Conservation (phyloP, 805 yeast genomes). For the Nakazawaea ernobii region DNA sequence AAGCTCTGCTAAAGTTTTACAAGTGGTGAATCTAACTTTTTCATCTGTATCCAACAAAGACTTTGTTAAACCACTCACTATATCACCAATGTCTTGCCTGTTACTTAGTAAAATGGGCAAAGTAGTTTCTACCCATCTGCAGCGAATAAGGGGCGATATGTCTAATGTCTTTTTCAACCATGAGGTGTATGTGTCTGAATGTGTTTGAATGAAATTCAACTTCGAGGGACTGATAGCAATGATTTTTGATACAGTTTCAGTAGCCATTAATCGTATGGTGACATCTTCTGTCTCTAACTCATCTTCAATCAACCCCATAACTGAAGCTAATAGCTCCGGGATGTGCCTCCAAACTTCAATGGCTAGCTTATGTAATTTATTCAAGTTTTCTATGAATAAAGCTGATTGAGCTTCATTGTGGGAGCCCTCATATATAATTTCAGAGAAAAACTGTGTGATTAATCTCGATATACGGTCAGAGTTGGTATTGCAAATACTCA, state of each 20-base stretch:
- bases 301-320: constrained; percentile 74
- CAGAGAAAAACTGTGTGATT: constrained; percentile 75
- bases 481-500: constrained; percentile 63
- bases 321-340: constrained; percentile 69
- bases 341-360: constrained; percentile 70
- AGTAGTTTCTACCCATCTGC: constrained; percentile 62
- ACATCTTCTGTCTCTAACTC: constrained; percentile 72
- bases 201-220: constrained; percentile 52
- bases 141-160: constrained; percentile 55
- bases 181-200: constrained; percentile 53
- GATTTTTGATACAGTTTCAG: constrained; percentile 67
- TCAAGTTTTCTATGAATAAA: constrained; percentile 33
- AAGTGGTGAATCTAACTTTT: constrained; percentile 59
- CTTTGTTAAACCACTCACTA: constrained; percentile 54
- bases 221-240: constrained; percentile 42
- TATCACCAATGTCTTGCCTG: constrained; percentile 46
- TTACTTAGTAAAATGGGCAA: constrained; percentile 35
- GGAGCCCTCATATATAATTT: constrained; percentile 52
- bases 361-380: constrained; percentile 56
- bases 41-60: constrained; percentile 74
- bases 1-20: constrained; percentile 43
- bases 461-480: constrained; percentile 70
- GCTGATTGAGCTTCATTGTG: constrained; percentile 18
- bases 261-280: constrained; percentile 58
- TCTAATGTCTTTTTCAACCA: constrained; percentile 80